phyloP scores from a whole-genome alignment of 2,329 filamentous ascomycete genomes.

The Colletotrichum sp. region DNA sequence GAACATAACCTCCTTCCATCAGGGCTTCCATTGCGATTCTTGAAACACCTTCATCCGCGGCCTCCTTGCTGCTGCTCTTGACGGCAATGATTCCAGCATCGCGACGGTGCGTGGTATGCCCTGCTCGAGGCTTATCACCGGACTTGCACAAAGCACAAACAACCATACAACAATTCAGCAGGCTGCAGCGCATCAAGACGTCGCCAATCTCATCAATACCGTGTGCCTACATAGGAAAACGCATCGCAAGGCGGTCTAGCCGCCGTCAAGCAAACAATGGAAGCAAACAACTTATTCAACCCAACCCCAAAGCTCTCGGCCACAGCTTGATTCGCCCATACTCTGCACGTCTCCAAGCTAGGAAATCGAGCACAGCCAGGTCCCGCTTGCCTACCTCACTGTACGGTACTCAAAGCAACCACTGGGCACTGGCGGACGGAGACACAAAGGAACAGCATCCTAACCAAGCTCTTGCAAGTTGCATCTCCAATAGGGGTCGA shows the following conservation, averaged over 20 bases:
- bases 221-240: neutral
- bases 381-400: neutral
- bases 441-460: neutral
- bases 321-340: neutral
- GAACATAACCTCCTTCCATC: slow-evolving; percentile 10
- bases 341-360: neutral
- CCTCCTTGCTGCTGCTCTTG: neutral
- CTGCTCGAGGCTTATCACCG: neutral
- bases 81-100: neutral
- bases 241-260: neutral
- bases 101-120: neutral
- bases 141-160: neutral
- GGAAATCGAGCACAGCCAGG: neutral
- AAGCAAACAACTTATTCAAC: neutral
- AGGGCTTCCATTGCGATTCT: slow-evolving; percentile 14
- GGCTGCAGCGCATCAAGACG: neutral
- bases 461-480: neutral
- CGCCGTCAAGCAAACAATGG: neutral
- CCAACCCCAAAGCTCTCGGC: neutral
- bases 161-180: neutral
- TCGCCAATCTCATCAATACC: neutral
- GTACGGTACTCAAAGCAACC: neutral
- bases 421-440: neutral
- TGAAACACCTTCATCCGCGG: neutral
- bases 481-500: neutral